These are phyloP conservation scores for Lineolata rhizophorae DNA, from an alignment of 495 filamentous ascomycete species.

Conservation along the genomic window DNA sequence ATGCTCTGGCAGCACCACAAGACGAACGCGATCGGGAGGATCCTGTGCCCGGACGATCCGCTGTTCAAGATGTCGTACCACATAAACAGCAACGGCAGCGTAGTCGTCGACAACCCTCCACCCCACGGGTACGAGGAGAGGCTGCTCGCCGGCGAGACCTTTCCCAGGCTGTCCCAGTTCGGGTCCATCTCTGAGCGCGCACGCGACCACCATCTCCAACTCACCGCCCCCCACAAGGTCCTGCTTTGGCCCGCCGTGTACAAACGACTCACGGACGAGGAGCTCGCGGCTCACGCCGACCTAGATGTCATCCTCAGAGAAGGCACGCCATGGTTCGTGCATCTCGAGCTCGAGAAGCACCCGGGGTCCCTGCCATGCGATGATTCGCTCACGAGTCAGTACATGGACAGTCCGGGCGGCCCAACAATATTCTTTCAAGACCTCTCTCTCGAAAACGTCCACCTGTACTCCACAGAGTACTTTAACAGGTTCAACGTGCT, in stretches of 20 bases:
- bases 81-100: too few relatives aligned
- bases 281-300: slow-evolving; percentile 10
- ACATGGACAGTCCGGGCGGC: slow-evolving; percentile 1
- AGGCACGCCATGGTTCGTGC: slow-evolving; percentile 25
- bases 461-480: slow-evolving; percentile 26
- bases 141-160: too few relatives aligned
- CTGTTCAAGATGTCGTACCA: too few relatives aligned
- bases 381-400: slow-evolving; percentile 5
- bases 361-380: slow-evolving; percentile 13
- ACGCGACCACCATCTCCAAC: too few relatives aligned
- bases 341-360: slow-evolving; percentile 17
- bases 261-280: slow-evolving; percentile 22
- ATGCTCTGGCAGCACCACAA: background rate
- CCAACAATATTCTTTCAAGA: slow-evolving; percentile 15
- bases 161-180: background rate
- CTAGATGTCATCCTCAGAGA: slow-evolving; percentile 15
- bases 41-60: background rate
- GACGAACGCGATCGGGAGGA: slow-evolving; percentile 10
- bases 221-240: slow-evolving; percentile 33
- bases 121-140: too few relatives aligned
- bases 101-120: too few relatives aligned
- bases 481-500: slow-evolving; percentile 33
- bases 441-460: slow-evolving; percentile 27
- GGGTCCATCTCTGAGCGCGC: too few relatives aligned
- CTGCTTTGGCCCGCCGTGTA: slow-evolving; percentile 33